Evolutionary conservation across 1,284 basidiomycete species (phyloP).

Genomic region (Waitea zeae): DNA sequence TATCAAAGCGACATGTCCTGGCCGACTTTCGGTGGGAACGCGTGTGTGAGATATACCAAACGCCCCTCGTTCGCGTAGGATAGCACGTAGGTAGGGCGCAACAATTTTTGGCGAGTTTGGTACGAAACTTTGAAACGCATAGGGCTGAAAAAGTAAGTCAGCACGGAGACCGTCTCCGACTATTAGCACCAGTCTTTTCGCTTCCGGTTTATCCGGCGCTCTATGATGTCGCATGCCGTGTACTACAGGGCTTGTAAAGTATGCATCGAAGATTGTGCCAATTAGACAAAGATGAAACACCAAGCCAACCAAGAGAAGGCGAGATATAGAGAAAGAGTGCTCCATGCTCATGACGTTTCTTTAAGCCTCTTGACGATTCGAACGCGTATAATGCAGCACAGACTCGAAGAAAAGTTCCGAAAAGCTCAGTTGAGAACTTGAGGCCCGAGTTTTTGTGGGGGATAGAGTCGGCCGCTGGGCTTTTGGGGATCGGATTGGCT

Average conservation of each 20-base stretch:
- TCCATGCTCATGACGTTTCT: too few species aligned
- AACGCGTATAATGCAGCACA: too few species aligned
- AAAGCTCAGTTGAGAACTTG: too few species aligned
- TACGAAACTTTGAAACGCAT: constrained; percentile 36
- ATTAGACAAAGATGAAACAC: constrained; percentile 63
- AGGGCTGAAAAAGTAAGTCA: constrained; percentile 58
- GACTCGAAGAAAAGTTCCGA: too few species aligned
- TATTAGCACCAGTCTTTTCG: constrained; percentile 67
- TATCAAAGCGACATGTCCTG: constrained; percentile 85
- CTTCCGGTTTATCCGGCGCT: constrained; percentile 22
- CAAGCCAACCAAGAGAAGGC: too few species aligned
- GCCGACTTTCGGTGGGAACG: constrained; percentile 80
- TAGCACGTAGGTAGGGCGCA: constrained; percentile 61
- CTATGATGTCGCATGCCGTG: constrained; percentile 50
- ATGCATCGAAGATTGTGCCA: constrained; percentile 74
- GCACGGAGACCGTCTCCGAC: constrained; percentile 75
- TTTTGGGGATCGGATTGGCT: too few species aligned
- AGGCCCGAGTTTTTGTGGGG: too few species aligned
- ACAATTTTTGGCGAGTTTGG: constrained; percentile 39
- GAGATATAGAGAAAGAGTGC: too few species aligned
- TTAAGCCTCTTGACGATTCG: too few species aligned
- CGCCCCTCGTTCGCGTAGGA: constrained; percentile 49
- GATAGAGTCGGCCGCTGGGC: too few species aligned
- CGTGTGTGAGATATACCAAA: constrained; percentile 79
- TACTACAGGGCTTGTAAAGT: constrained; percentile 71